phyloP scores from a whole-genome alignment of 148 eudicot genomes.

The Beta vulgaris region DNA sequence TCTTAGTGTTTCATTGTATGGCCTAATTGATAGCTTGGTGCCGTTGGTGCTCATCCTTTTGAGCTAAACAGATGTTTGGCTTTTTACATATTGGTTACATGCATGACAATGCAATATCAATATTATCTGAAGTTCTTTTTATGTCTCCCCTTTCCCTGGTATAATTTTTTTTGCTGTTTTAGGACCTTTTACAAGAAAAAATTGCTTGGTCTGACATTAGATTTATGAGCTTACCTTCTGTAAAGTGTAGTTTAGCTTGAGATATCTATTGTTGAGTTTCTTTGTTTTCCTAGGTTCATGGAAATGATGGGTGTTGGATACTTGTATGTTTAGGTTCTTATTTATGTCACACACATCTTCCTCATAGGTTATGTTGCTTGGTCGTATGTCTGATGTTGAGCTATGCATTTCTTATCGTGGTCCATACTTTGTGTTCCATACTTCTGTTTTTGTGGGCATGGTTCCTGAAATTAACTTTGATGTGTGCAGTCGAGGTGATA shows the following conservation, averaged over 20 bases:
- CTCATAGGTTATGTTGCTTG: not conserved
- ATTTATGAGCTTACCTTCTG: no score
- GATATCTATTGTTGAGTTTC: no score
- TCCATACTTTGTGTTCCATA: not conserved
- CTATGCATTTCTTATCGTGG: not conserved
- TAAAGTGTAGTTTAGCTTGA: no score
- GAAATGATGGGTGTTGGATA: not conserved
- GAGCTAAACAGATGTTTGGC: not conserved
- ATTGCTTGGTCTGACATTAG: no score
- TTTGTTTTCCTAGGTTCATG: not conserved
- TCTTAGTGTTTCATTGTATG: not conserved
- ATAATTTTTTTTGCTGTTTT: not conserved
- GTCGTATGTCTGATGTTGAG: not conserved
- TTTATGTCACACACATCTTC: not conserved
- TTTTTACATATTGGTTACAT: not conserved
- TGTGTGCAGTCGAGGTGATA: slow-evolving; percentile 85
- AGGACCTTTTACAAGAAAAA: not conserved
- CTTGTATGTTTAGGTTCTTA: not conserved
- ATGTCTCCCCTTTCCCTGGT: not conserved
- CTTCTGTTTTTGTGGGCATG: slow-evolving; percentile 8
- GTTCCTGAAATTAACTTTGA: slow-evolving; percentile 25
- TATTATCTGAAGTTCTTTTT: not conserved
- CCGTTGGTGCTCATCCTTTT: slow-evolving; percentile 6
- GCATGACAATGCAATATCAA: not conserved
- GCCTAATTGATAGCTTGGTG: not conserved